Base-by-base conservation (phyloP, 768 basidiomycete genomes). In the Naganishia vishniacii region DNA sequence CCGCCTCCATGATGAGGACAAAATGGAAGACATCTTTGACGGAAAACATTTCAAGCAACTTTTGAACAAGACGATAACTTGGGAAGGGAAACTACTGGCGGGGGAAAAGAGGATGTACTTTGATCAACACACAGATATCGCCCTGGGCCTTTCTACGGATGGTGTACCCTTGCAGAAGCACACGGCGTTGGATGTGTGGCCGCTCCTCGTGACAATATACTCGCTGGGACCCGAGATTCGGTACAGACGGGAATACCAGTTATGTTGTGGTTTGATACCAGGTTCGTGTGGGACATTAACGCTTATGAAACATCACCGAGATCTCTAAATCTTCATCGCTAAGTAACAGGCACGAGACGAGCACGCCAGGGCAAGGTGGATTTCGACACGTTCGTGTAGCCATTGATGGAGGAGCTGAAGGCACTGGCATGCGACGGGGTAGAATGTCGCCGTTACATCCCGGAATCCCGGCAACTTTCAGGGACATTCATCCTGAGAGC, bases 401-500 rank as follows among this genome's bases (percentile, higher is more conserved):
- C 48, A 15, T 29, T 49, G 7, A 9, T 49, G 9, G 31, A 49
- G 16, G 48, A 49, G 29, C 29, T 49, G 16, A 15, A 31, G 28
- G 31, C 31, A 13, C 48, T 49, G 9, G 48, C 48, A 11, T 8
- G 13, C 9, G 3, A 28, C 8, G 48, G 48, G 15, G 29, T 49
- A 13, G 28, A 49, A 49, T 31, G 48, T 49, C 48, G 48, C 26
- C 48, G 48, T 6, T 49, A 29, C 48, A 16, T 29, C n/a, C 48
- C 47, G 20, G n/a, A n/a, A 25, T 29, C 29, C 28, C n/a, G 13
- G 15, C 15, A 32, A 9, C 31, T 49, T 15, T 49, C 48, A 16
- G 31, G 13, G 8, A 18, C 16, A 25, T 49, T 49, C 25, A 32
- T 9, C 15, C 15, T 49, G 12, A 11, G 48, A 32, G 48, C 48